phyloP scores from a whole-genome alignment of 148 eudicot species.

The Gaultheria prostrata region DNA sequence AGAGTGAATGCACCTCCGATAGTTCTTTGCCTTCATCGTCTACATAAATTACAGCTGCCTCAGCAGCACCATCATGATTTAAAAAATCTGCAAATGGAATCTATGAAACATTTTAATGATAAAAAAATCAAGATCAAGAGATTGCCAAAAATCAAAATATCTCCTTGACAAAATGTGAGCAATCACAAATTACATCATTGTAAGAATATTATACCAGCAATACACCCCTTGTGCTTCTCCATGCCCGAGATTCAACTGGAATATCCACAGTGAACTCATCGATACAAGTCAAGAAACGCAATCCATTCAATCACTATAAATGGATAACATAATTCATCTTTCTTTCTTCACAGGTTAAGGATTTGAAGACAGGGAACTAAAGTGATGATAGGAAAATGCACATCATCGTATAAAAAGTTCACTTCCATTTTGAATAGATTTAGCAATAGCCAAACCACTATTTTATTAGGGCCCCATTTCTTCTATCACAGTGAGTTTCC shows the following conservation, averaged over 20 bases:
- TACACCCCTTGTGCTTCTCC: conserved; percentile 69
- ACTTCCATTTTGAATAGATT: background rate
- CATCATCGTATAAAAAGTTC: background rate
- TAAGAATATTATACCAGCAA: conserved; percentile 53
- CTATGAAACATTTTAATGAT: conserved; percentile 29
- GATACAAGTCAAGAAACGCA: background rate
- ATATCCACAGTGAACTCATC: conserved; percentile 16
- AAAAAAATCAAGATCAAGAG: background rate
- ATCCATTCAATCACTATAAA: background rate
- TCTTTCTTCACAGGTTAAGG: background rate
- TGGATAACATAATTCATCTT: background rate
- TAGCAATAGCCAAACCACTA: background rate
- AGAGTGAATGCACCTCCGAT: conserved; percentile 50
- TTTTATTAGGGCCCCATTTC: background rate
- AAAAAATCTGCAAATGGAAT: conserved; percentile 92
- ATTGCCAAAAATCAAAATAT: background rate
- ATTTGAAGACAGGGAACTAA: background rate
- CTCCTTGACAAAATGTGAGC: background rate
- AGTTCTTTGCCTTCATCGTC: conserved; percentile 40
- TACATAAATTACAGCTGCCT: conserved; percentile 48
- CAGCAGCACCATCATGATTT: conserved; percentile 65
- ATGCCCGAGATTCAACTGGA: conserved; percentile 88
- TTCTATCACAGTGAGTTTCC: background rate
- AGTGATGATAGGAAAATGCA: background rate
- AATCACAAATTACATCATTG: background rate